Percentiles rank a stretch among this genome's conserved stretches.
These are phyloP conservation scores for Omphalea diandra DNA, from an alignment of 441 rosid genomes.

Conservation along the genomic window DNA sequence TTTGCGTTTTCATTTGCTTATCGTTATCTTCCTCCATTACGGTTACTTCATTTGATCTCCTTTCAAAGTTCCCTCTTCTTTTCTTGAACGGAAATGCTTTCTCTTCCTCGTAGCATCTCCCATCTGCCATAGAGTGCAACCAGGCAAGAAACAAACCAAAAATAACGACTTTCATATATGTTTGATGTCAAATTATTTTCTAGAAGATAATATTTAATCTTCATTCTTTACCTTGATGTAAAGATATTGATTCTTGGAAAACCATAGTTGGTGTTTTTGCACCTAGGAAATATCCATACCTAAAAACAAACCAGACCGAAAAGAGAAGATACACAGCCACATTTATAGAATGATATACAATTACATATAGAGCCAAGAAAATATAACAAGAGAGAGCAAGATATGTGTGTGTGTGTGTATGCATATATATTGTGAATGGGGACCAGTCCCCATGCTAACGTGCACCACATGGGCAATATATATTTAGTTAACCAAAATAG, in stretches of 20 bases:
- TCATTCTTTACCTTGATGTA: constrained; percentile 31
- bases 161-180: not conserved
- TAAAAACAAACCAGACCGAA: constrained; percentile 25
- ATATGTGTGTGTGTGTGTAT: constrained; percentile 13
- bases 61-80: constrained; percentile 46
- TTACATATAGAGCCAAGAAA: no score
- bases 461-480: constrained; percentile 52
- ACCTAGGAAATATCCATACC: constrained; percentile 33
- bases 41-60: constrained; percentile 25
- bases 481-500: constrained; percentile 26
- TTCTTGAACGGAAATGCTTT: constrained; percentile 53
- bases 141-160: constrained; percentile 4
- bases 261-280: constrained; percentile 20
- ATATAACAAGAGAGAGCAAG: constrained; percentile 21
- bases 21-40: constrained; percentile 26
- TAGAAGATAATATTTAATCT: no score
- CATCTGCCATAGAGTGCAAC: constrained; percentile 6
- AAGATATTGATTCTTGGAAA: constrained; percentile 28
- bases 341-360: no score
- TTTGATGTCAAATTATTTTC: not conserved
- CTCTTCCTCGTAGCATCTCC: constrained; percentile 46
- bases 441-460: constrained; percentile 90
- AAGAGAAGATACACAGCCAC: no score
- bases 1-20: constrained; percentile 23
- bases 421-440: constrained; percentile 32